Conservation (phyloP, 2,329 filamentous ascomycete genomes). For the Fusarium scirpi region DNA sequence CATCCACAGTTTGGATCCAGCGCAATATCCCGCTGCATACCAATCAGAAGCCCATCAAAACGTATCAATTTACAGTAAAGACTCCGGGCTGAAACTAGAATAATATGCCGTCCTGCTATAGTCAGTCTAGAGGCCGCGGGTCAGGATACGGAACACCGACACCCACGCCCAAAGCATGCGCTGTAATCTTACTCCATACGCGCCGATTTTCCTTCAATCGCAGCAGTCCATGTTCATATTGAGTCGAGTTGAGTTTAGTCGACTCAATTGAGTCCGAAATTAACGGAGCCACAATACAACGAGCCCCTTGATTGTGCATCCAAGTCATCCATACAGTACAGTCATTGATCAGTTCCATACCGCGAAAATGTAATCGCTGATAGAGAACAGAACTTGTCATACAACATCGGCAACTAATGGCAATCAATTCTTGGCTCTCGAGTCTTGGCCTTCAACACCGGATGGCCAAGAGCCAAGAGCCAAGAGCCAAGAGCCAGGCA, state of each 20-base stretch:
- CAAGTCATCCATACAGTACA: slow-evolving; percentile 28
- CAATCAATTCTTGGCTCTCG: slow-evolving; percentile 5
- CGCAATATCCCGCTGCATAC: slow-evolving; percentile 38
- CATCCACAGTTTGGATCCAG: slow-evolving; percentile 35
- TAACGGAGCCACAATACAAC: slow-evolving; percentile 30
- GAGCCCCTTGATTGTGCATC: slow-evolving; percentile 28
- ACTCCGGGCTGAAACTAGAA: slow-evolving; percentile 24
- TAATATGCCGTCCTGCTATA: slow-evolving; percentile 14
- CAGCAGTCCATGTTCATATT: slow-evolving; percentile 3
- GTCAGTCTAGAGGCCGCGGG: neutral
- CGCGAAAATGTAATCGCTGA: slow-evolving; percentile 11
- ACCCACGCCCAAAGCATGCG: slow-evolving; percentile 31
- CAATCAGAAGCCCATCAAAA: slow-evolving; percentile 24
- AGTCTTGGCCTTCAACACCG: neutral
- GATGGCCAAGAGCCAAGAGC: slow-evolving; percentile 19
- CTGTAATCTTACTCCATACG: slow-evolving; percentile 38
- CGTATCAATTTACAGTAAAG: slow-evolving; percentile 13
- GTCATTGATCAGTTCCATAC: neutral
- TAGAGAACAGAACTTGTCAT: neutral
- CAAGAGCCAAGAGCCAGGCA: slow-evolving; percentile 36
- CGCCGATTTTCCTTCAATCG: slow-evolving; percentile 21
- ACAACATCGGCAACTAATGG: neutral
- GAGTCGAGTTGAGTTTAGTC: neutral
- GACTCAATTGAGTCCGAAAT: slow-evolving; percentile 12
- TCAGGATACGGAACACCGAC: neutral